phyloP scores from a whole-genome alignment of 495 filamentous ascomycete species.

The Penicillium odoratum region DNA sequence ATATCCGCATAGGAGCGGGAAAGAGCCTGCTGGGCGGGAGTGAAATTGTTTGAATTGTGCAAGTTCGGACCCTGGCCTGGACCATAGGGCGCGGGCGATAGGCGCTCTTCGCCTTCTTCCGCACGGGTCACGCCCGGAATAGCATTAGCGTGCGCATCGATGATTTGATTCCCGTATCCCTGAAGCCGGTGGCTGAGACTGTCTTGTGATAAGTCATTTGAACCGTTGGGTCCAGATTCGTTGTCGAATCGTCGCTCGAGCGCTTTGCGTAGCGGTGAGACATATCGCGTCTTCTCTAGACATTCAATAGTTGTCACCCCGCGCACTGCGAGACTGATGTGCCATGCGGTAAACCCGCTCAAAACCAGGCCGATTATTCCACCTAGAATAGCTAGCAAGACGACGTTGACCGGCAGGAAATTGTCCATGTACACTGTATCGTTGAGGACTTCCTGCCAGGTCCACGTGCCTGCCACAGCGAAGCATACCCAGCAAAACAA shows the following conservation, averaged over 20 bases:
- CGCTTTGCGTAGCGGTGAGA: constrained; percentile 70
- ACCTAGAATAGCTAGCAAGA: constrained; percentile 78
- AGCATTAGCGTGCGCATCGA: constrained; percentile 79
- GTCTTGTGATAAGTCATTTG: constrained; percentile 56
- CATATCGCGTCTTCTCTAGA: constrained; percentile 90
- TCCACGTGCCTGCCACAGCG: constrained; percentile 67
- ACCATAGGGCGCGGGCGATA: constrained; percentile 30
- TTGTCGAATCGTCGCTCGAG: constrained; percentile 62
- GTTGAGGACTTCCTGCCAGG: constrained; percentile 75
- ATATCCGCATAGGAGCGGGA: constrained; percentile 65
- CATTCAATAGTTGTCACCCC: constrained; percentile 94
- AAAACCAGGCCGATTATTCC: constrained; percentile 91
- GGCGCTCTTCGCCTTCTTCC: constrained; percentile 72
- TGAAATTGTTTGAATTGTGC: constrained; percentile 16
- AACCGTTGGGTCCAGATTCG: constrained; percentile 12
- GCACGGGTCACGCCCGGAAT: constrained; percentile 76
- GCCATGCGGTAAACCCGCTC: constrained; percentile 88
- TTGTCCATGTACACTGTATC: constrained; percentile 62
- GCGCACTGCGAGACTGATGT: constrained; percentile 74
- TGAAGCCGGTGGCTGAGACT: constrained; percentile 58
- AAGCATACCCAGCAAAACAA: constrained; percentile 85
- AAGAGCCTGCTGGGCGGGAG: constrained; percentile 50
- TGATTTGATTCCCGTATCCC: constrained; percentile 70
- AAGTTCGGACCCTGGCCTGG: constrained; percentile 20
- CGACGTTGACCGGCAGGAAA: constrained; percentile 85